phyloP scores from a whole-genome alignment of 192 early-diverging fungal genomes.

The Chytriomyces hyalinus region DNA sequence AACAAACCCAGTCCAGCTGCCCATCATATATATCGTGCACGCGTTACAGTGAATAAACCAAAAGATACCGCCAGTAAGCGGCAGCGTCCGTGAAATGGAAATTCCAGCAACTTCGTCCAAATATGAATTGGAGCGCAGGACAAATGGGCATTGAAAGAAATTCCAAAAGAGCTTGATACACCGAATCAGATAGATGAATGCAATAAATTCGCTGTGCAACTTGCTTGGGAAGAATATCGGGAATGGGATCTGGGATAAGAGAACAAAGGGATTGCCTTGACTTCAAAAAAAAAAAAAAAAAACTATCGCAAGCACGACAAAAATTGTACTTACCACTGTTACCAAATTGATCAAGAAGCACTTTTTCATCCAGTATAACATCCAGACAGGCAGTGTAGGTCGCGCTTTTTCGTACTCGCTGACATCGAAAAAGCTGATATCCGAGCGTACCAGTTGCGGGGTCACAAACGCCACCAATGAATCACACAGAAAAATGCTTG shows the following conservation, averaged over 20 bases:
- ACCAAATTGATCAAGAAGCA: not conserved
- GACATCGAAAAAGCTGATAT: not conserved
- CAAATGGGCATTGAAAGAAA: not conserved
- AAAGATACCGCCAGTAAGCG: not conserved
- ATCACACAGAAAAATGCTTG: not conserved
- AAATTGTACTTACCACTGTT: not conserved
- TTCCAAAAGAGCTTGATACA: not conserved
- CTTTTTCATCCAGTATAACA: not conserved
- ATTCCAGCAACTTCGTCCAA: too few species aligned
- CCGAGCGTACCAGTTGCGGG: not conserved
- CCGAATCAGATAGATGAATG: not conserved
- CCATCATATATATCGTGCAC: not conserved
- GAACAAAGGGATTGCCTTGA: too few species aligned
- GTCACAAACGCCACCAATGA: not conserved
- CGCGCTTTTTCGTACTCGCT: conserved; percentile 4
- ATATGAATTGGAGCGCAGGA: too few species aligned
- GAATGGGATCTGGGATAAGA: too few species aligned
- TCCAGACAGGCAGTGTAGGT: not conserved
- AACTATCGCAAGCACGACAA: too few species aligned
- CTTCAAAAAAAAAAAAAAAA: too few species aligned
- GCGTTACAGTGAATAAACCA: conserved; percentile 13
- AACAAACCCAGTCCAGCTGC: not conserved
- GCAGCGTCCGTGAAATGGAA: not conserved
- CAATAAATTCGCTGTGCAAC: too few species aligned
- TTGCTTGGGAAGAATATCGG: too few species aligned